phyloP scores from a whole-genome alignment of 352 stramenopile species.

The Phytophthora litchii region DNA sequence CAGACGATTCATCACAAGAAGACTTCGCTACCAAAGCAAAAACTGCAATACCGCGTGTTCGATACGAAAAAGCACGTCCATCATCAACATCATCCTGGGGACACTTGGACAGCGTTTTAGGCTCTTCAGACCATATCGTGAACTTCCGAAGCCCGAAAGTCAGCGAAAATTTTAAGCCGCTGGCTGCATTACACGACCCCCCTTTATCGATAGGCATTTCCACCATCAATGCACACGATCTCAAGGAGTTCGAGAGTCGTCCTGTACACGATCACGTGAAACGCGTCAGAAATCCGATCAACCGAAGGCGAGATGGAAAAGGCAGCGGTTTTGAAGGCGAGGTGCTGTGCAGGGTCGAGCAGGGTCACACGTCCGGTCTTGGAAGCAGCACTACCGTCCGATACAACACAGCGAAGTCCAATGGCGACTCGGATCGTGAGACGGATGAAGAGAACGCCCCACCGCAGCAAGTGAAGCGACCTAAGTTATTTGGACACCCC shows the following conservation, averaged over 20 bases:
- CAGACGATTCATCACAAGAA: conserved; percentile 26
- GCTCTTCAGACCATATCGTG: conserved; percentile 70
- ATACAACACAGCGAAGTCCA: conserved; percentile 3
- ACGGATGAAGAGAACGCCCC: conserved; percentile 31
- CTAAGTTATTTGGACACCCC: conserved; percentile 14
- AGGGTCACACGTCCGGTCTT: conserved; percentile 19
- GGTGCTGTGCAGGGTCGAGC: conserved; percentile 59
- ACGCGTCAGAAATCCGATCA: conserved; percentile 57
- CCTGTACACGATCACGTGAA: conserved; percentile 46
- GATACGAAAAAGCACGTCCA: conserved; percentile 45
- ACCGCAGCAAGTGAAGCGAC: conserved; percentile 26
- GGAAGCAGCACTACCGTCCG: conserved; percentile 9
- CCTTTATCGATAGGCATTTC: conserved; percentile 5
- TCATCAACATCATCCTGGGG: conserved; percentile 57
- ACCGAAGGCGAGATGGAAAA: conserved; percentile 56
- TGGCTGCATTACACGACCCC: conserved; percentile 33
- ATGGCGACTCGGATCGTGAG: conserved; percentile 10
- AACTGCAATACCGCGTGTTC: conserved; percentile 7
- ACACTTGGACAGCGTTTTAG: conserved; percentile 71
- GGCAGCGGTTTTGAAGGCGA: conserved; percentile 76
- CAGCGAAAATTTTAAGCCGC: conserved; percentile 74
- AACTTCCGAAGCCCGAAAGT: conserved; percentile 84
- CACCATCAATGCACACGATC: conserved; percentile 18
- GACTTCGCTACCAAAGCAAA: neutral
- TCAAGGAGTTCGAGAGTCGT: conserved; percentile 58